Percentiles rank a stretch among this genome's conserved stretches.
phyloP scores from a whole-genome alignment of 352 stramenopile genomes.

The Phytophthora foliorum region DNA sequence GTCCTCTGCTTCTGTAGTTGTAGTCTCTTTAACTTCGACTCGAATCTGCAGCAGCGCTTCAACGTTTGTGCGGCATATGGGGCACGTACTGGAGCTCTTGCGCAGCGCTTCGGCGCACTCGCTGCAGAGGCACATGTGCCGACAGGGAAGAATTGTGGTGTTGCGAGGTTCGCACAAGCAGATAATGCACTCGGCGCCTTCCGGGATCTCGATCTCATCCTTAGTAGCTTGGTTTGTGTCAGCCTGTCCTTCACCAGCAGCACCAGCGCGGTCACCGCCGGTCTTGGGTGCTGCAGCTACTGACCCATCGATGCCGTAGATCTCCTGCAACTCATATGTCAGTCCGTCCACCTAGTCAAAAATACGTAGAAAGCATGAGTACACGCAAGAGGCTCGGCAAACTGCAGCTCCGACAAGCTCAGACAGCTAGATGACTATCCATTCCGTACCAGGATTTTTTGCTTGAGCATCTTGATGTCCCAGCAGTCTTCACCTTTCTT shows the following conservation, averaged over 20 bases:
- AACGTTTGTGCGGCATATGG: conserved; percentile 82
- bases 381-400: neutral
- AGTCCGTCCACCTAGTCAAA: conserved; percentile 61
- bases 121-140: conserved; percentile 89
- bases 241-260: conserved; percentile 38
- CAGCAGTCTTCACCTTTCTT: conserved; percentile 54
- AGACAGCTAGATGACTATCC: neutral
- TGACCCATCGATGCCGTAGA: conserved; percentile 87
- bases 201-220: conserved; percentile 75
- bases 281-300: conserved; percentile 60
- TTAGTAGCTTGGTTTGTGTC: conserved; percentile 29
- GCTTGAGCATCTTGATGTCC: conserved; percentile 85
- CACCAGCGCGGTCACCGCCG: conserved; percentile 24
- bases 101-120: conserved; percentile 83
- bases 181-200: conserved; percentile 90
- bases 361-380: neutral
- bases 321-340: conserved; percentile 90
- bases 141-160: conserved; percentile 86
- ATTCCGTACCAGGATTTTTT: conserved; percentile 69
- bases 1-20: conserved; percentile 26
- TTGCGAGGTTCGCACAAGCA: conserved; percentile 85
- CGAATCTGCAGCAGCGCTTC: conserved; percentile 86
- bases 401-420: neutral
- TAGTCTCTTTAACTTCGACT: conserved; percentile 57
- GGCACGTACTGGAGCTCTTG: conserved; percentile 78